Evolutionary conservation across 208 protist genomes (phyloP), one percentile per base, ranked within the genome.

Genomic region (Vickermania spadyakhi): DNA sequence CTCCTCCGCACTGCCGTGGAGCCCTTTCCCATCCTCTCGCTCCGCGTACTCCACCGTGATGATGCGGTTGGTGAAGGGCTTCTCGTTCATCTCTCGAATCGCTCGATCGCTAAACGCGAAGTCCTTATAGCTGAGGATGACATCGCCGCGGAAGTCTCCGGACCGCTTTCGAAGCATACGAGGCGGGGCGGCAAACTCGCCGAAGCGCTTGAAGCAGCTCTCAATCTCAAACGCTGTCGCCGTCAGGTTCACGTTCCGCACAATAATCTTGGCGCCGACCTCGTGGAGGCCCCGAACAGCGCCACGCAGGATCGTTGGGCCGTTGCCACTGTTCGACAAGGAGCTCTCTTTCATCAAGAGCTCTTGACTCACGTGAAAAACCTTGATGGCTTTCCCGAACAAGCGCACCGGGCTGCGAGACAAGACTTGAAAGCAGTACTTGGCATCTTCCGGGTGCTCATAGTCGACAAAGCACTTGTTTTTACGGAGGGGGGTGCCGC

Each of bases 401-500:
- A 94, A 62, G 66, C 81, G 84, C 50, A 86, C 66, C 1, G 64
- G 81, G 31, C 75, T 66, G 28, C 72, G 72, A 56, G 80, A 68
- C 2, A 94, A 64, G 0, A 77, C 83, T 63, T 94, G 77, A 60
- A 77, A 94, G 77, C 84, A 91, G 71, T 94, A 94, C 70, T 94
- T 91, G 18, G 87, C 87, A 57, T 94, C 87, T 72, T 94, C 84
- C 27, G 66, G 65, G 59, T 77, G 78, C 50, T 62, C 41, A 51
- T 84, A 94, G 61, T 89, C 77, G 13, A 89, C 84, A 62, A 83
- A 91, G 68, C 87, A 94, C 60, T 72, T 81, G 18, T 64, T 79
- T 52, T 75, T 79, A 13, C 74, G 79, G 53, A 84, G 81, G 13
- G 67, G 66, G 26, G 60, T 68, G 31, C 81, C 86, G 49, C 54